Percentiles rank a stretch among this genome's conserved stretches.
Evolutionary conservation across 179 eudicot genomes (phyloP).

Genomic region (Corrigiola litoralis): DNA sequence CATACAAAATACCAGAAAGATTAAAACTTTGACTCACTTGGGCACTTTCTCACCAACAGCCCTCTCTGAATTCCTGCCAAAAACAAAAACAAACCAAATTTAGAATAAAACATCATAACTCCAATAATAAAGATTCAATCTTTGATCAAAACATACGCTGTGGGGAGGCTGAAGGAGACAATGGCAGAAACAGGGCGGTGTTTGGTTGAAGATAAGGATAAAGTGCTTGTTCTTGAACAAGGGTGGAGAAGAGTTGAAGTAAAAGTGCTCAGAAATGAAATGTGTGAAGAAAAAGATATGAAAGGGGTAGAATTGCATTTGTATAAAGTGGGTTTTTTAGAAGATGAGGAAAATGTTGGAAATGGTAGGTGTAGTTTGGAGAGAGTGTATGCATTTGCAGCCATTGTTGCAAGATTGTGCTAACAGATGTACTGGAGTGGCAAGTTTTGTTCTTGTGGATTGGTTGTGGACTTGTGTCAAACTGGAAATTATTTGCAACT

Average conservation of each 20-base stretch:
- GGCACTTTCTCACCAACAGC: slow-evolving; percentile 46
- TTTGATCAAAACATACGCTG: slow-evolving; percentile 33
- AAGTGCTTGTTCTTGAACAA: slow-evolving; percentile 16
- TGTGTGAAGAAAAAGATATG: slow-evolving; percentile 24
- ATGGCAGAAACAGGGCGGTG: slow-evolving; percentile 32
- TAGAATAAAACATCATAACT: neutral
- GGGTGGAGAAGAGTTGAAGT: slow-evolving; percentile 23
- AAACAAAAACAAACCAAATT: slow-evolving; percentile 8
- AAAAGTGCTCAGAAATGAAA: slow-evolving; percentile 35
- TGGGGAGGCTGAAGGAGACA: slow-evolving; percentile 45
- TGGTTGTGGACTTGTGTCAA: neutral
- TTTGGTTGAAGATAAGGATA: slow-evolving; percentile 20
- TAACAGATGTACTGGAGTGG: too few species aligned
- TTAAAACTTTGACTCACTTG: slow-evolving; percentile 45
- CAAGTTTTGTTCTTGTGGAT: neutral
- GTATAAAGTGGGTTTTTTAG: neutral
- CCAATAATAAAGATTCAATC: neutral
- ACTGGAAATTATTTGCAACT: too few species aligned
- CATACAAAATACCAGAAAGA: neutral
- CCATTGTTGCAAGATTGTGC: slow-evolving; percentile 27
- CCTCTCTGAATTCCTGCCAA: slow-evolving; percentile 52
- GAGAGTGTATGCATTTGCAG: slow-evolving; percentile 23
- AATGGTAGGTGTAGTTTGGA: slow-evolving; percentile 12
- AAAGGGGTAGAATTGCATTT: slow-evolving; percentile 11
- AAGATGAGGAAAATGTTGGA: neutral